Percentiles rank a stretch among this genome's conserved stretches.
Conservation (phyloP, 129 eudicot species). For the Silybum marianum region DNA sequence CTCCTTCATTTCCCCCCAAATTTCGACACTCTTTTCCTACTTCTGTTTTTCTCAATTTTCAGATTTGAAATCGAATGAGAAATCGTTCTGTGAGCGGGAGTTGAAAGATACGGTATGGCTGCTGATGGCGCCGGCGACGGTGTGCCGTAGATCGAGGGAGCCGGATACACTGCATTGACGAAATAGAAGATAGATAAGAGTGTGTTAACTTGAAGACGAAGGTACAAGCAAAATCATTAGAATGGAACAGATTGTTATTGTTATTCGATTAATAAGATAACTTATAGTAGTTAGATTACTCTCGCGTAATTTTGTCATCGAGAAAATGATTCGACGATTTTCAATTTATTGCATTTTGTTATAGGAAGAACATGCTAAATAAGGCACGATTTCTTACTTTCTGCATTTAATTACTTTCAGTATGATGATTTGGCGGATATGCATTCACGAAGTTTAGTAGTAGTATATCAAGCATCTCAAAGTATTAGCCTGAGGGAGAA, state of each 20-base stretch:
- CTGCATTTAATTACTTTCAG: background rate
- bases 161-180: conserved; percentile 3
- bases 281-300: background rate
- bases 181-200: background rate
- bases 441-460: background rate
- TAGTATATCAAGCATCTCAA: background rate
- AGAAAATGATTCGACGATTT: background rate
- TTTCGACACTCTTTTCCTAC: background rate
- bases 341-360: background rate
- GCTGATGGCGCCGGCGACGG: background rate
- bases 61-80: background rate
- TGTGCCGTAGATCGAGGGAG: background rate
- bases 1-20: background rate
- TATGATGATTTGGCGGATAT: background rate
- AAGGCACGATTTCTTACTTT: background rate
- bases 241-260: background rate
- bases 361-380: background rate
- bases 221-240: conserved; percentile 5
- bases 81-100: background rate
- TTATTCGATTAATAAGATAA: background rate
- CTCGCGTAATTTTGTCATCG: background rate
- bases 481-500: background rate
- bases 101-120: background rate
- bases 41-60: background rate
- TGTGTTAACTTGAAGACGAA: background rate